Conservation (phyloP, 805 yeast genomes). For the Suhomyces xylopsoci region DNA sequence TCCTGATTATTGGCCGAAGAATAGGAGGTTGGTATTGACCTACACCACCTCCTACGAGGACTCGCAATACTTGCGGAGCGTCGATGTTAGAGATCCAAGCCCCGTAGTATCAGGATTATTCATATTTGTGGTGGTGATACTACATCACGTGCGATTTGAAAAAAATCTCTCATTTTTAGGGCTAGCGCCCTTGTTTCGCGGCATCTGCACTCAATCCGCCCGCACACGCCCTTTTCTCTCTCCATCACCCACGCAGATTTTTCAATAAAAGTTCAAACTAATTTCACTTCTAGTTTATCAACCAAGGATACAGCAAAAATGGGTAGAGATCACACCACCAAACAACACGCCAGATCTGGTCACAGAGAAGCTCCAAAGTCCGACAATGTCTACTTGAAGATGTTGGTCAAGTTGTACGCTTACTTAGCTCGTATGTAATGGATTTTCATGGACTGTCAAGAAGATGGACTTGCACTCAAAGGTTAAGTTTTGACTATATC, state of each 20-base stretch:
- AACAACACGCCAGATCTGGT: slow-evolving; percentile 93
- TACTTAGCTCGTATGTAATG: slow-evolving; percentile 96
- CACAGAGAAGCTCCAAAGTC: slow-evolving; percentile 99
- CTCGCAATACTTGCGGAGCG: neutral
- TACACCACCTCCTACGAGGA: neutral
- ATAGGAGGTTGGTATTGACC: too few relatives aligned
- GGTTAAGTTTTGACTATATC: neutral
- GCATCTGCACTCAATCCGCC: neutral
- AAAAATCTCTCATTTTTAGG: neutral
- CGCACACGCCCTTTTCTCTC: neutral
- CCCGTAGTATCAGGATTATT: neutral
- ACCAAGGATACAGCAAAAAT: slow-evolving; percentile 36
- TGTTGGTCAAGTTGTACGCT: slow-evolving; percentile 96
- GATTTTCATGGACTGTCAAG: slow-evolving; percentile 3
- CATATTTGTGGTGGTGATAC: neutral
- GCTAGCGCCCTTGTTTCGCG: neutral
- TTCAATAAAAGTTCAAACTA: neutral
- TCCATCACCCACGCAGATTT: slow-evolving; percentile 1
- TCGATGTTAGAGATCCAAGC: neutral
- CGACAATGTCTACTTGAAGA: slow-evolving; percentile 97
- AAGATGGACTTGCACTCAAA: slow-evolving; percentile 4
- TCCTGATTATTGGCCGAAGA: neutral
- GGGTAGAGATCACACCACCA: slow-evolving; percentile 97
- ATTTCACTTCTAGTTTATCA: slow-evolving; percentile 1
- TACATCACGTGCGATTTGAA: neutral